Base-by-base conservation (phyloP, 495 filamentous ascomycete species). In the Aspergillus steynii region DNA sequence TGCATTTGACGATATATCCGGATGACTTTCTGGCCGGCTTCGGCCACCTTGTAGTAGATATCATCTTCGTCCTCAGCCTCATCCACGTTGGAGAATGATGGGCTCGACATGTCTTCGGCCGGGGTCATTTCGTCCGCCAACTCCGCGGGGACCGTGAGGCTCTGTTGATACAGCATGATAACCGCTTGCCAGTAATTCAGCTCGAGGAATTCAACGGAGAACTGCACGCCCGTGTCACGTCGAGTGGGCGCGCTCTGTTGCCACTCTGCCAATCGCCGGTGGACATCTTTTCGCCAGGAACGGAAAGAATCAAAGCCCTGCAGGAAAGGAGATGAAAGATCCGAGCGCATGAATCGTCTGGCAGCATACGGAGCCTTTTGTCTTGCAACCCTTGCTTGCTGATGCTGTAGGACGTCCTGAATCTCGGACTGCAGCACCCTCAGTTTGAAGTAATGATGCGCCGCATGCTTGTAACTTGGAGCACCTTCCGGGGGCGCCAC, bases 171-270 rank as follows among this genome's bases (percentile, higher is more conserved):
- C 3, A 98, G 84, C 91, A 96, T 90, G 63, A 98, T 96, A 56
- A 97, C 86, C n/a, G 92, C 90, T 72, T 98, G 94, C 92, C 93
- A 98, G 71, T 97, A 98, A 69, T 98, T 98, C 53, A 98, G 74
- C 61, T 97, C 91, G 5, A 97, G 78, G 63, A 97, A 93, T 53
- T 96, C 86, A 8, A 89, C 85, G 5, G 88, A 89, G 72, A 98
- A 97, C 7, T 85, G 83, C 27, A 98, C 94, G 8, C 93, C 93
- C 0, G 89, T 96, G 31, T 96, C 87, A 26, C 83, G 70, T 61
- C 87, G 88, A 2, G 80, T 86, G 1, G 94, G 94, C 2, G 92
- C 88, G 46, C 86, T 84, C 50, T 89, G 86, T 61, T 94, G 93
- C 94, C 94, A 98, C 66, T 95, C 88, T 61, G 84, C 88, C 53